These are phyloP conservation scores for Globisporangium uncinulatum DNA, from an alignment of 352 stramenopile species.

Conservation along the genomic window DNA sequence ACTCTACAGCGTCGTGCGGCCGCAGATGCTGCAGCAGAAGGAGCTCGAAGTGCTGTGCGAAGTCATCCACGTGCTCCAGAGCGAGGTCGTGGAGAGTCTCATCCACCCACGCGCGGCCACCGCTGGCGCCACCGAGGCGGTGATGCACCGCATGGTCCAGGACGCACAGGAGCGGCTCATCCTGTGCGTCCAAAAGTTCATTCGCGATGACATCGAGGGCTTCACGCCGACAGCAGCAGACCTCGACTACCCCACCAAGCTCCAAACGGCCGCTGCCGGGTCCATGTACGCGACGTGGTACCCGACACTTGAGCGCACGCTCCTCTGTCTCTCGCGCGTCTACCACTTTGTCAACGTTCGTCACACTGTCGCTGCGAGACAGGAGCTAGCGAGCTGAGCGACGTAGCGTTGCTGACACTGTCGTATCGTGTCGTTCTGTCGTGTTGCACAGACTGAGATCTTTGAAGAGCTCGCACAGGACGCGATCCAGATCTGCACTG, in stretches of 20 bases:
- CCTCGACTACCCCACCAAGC: conserved; percentile 70
- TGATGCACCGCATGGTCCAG: conserved; percentile 82
- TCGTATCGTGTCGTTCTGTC: no score
- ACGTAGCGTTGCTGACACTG: no score
- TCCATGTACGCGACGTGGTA: conserved; percentile 82
- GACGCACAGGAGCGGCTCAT: conserved; percentile 81
- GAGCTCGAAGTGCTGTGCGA: conserved; percentile 76
- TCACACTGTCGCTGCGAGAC: background rate
- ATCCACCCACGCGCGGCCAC: conserved; percentile 49
- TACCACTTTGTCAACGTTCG: conserved; percentile 80
- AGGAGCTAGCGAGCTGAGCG: no score
- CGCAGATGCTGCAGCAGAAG: conserved; percentile 64
- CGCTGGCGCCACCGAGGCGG: conserved; percentile 54
- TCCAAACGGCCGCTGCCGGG: conserved; percentile 23
- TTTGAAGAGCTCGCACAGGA: conserved; percentile 84
- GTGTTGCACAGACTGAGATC: conserved; percentile 54
- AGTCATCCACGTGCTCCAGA: conserved; percentile 69
- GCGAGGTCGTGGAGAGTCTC: conserved; percentile 66
- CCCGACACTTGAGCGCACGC: conserved; percentile 70
- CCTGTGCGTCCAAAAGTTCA: conserved; percentile 80
- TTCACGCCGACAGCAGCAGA: conserved; percentile 50
- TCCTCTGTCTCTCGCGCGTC: conserved; percentile 82
- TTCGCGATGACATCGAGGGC: conserved; percentile 78
- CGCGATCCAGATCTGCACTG: conserved; percentile 74
- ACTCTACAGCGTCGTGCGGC: conserved; percentile 67